Evolutionary conservation across 345 rosid species (phyloP).

Genomic region (Brassica rapa): DNA sequence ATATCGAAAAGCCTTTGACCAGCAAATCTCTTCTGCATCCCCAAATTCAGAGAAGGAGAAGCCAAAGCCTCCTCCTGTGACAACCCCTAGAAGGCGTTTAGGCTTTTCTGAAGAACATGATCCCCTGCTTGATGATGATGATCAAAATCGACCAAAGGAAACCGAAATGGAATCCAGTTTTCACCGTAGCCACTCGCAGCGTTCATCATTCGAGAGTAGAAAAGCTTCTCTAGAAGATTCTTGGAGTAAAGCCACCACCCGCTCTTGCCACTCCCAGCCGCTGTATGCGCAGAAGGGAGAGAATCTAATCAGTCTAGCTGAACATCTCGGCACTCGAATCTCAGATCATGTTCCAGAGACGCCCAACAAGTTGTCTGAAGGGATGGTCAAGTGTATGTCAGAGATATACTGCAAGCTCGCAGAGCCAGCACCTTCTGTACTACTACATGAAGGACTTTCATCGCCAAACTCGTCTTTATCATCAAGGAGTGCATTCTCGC

Average conservation of each 20-base stretch:
- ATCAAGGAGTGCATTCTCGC: slow-evolving; percentile 69
- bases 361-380: slow-evolving; percentile 93
- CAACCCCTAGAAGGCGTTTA: slow-evolving; percentile 48
- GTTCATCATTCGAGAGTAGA: slow-evolving; percentile 52
- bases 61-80: slow-evolving; percentile 50
- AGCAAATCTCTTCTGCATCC: slow-evolving; percentile 53
- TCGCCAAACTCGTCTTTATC: slow-evolving; percentile 86
- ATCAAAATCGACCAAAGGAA: slow-evolving; percentile 38
- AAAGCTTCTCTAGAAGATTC: slow-evolving; percentile 55
- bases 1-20: slow-evolving; percentile 86
- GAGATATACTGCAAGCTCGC: slow-evolving; percentile 86
- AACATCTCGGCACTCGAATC: slow-evolving; percentile 85
- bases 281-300: slow-evolving; percentile 66
- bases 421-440: slow-evolving; percentile 74
- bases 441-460: slow-evolving; percentile 53
- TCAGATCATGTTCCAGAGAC: slow-evolving; percentile 92
- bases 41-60: slow-evolving; percentile 53
- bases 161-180: slow-evolving; percentile 54
- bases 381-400: slow-evolving; percentile 92
- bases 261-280: slow-evolving; percentile 85
- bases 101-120: slow-evolving; percentile 51
- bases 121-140: slow-evolving; percentile 44
- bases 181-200: slow-evolving; percentile 81
- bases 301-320: slow-evolving; percentile 83
- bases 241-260: slow-evolving; percentile 56